phyloP scores from a whole-genome alignment of 192 early-diverging fungal species.

The Chytriomyces sp. region DNA sequence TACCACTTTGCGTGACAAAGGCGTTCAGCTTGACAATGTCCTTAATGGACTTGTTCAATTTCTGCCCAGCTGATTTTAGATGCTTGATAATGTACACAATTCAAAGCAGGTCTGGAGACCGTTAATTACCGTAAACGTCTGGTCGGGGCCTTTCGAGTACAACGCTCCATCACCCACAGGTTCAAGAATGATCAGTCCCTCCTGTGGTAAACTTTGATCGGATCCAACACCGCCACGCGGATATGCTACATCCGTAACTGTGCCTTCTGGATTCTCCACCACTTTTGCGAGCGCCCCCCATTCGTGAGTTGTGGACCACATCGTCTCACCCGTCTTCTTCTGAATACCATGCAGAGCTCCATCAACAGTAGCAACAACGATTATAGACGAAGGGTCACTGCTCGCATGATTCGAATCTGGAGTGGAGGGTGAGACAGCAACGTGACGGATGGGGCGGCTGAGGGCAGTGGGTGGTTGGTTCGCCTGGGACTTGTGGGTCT shows the following conservation, averaged over 20 bases:
- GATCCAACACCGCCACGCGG: not conserved
- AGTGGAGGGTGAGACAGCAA: not conserved
- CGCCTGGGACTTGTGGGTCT: too few relatives aligned
- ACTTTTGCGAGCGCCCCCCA: constrained; percentile 53
- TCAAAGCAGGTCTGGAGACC: too few relatives aligned
- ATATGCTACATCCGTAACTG: not conserved
- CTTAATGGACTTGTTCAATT: constrained; percentile 73
- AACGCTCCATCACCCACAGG: constrained; percentile 72
- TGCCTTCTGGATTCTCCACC: constrained; percentile 25
- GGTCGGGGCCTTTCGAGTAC: constrained; percentile 61
- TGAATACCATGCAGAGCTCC: constrained; percentile 73
- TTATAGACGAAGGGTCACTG: constrained; percentile 42
- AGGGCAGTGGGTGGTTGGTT: not conserved
- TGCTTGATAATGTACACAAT: too few relatives aligned
- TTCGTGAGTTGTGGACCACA: constrained; percentile 61
- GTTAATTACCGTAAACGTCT: constrained; percentile 60
- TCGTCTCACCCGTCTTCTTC: constrained; percentile 53
- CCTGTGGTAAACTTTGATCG: not conserved
- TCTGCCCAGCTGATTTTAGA: constrained; percentile 37
- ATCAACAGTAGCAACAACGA: constrained; percentile 77
- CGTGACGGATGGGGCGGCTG: not conserved
- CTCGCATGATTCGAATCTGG: not conserved
- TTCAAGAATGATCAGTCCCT: constrained; percentile 74
- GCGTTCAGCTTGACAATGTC: constrained; percentile 68
- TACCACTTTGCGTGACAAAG: constrained; percentile 55